Conservation (phyloP, 768 basidiomycete species). For the Asterophora parasitica region DNA sequence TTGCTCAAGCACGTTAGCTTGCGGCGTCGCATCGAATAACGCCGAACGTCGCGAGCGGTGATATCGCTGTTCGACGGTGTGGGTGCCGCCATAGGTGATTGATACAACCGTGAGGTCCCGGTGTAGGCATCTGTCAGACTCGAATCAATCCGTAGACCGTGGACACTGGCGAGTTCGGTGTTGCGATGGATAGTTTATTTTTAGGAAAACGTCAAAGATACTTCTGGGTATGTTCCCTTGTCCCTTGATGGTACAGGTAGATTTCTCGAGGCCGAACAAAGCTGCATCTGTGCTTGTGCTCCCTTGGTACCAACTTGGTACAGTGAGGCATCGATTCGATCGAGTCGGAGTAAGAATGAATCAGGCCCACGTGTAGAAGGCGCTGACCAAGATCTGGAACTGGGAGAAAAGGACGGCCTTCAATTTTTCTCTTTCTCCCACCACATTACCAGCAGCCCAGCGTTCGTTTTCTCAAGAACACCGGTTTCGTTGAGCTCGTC, state of each 20-base stretch:
- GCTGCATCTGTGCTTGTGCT: no score
- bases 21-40: no score
- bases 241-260: neutral
- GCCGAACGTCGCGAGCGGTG: neutral
- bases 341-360: constrained; percentile 10
- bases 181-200: neutral
- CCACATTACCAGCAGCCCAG: constrained; percentile 6
- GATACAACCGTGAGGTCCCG: neutral
- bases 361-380: constrained; percentile 14
- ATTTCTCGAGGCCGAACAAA: neutral
- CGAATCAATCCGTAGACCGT: no score
- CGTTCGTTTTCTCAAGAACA: neutral
- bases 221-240: no score
- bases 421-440: constrained; percentile 15
- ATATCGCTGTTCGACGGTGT: constrained; percentile 12
- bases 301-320: neutral
- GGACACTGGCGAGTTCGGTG: no score
- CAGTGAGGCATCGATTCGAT: neutral
- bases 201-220: neutral
- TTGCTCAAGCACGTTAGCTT: no score
- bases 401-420: constrained; percentile 14
- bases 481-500: constrained; percentile 7
- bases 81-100: neutral
- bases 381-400: constrained; percentile 21
- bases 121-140: neutral